Evolutionary conservation across 768 basidiomycete genomes (phyloP).

Genomic region (Epithele typhae): DNA sequence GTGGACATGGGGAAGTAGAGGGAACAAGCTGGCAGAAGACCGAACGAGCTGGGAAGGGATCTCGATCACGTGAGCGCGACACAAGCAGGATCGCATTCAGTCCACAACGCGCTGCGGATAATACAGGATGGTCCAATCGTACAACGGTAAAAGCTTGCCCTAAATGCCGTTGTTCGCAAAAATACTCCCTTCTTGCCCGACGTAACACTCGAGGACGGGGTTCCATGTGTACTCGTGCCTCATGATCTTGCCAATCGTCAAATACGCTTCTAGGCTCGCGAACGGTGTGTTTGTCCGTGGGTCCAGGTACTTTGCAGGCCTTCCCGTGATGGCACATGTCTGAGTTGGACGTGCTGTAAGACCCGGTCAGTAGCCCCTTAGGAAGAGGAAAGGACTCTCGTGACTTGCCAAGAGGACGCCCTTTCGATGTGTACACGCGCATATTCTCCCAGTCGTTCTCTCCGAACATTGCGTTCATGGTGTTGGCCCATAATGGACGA

Average conservation of each 20-base stretch:
- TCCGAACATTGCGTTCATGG: slow-evolving; percentile 83
- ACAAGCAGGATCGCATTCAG: neutral
- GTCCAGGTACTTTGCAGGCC: slow-evolving; percentile 72
- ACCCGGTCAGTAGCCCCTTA: too few species aligned
- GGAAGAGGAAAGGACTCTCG: too few species aligned
- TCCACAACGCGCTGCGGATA: neutral
- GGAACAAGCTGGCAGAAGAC: neutral
- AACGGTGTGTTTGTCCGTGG: slow-evolving; percentile 79
- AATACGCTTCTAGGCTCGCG: slow-evolving; percentile 63
- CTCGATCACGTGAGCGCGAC: slow-evolving; percentile 4
- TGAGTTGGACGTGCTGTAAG: slow-evolving; percentile 57
- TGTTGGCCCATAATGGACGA: slow-evolving; percentile 63
- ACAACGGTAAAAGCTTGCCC: neutral
- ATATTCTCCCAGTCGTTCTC: slow-evolving; percentile 75
- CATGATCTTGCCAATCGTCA: slow-evolving; percentile 55
- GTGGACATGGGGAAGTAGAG: slow-evolving; percentile 5
- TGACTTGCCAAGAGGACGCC: slow-evolving; percentile 60
- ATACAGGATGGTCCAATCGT: neutral
- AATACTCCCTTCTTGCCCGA: slow-evolving; percentile 21
- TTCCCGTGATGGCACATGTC: slow-evolving; percentile 76
- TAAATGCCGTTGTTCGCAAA: slow-evolving; percentile 1
- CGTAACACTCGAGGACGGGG: slow-evolving; percentile 38
- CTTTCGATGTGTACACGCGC: slow-evolving; percentile 58
- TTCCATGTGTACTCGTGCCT: slow-evolving; percentile 71
- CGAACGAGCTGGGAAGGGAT: neutral